A percentile compares a stretch with the other conserved stretches of the same genome.
These are phyloP conservation scores for Globisporangium iwayamae DNA, from an alignment of 352 stramenopile genomes.

Conservation along the genomic window DNA sequence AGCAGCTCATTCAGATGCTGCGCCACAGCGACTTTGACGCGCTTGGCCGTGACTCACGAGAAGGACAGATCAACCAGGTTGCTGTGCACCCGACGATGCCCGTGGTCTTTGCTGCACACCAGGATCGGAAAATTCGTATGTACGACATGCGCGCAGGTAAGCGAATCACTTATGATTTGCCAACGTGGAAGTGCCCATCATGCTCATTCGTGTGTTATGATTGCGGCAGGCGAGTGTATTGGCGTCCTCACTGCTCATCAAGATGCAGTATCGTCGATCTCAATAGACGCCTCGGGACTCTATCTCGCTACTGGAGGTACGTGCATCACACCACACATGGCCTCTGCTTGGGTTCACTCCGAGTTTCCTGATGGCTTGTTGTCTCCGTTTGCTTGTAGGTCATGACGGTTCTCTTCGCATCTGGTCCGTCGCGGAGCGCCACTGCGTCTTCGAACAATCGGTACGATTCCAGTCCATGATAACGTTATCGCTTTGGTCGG, in stretches of 20 bases:
- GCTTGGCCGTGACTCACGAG: conserved; percentile 39
- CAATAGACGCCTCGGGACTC: conserved; percentile 70
- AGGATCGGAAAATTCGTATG: conserved; percentile 81
- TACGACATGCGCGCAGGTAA: conserved; percentile 82
- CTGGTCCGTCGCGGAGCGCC: conserved; percentile 76
- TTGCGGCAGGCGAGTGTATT: conserved; percentile 62
- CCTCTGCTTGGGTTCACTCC: background rate
- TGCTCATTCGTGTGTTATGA: background rate
- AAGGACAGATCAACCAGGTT: conserved; percentile 78
- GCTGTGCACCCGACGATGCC: conserved; percentile 81
- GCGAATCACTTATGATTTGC: background rate
- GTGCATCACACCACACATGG: background rate
- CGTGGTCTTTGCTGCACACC: conserved; percentile 73
- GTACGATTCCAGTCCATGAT: conserved; percentile 21
- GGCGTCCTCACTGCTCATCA: conserved; percentile 74
- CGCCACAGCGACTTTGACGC: conserved; percentile 65
- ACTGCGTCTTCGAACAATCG: conserved; percentile 85
- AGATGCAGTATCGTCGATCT: conserved; percentile 76
- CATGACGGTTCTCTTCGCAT: conserved; percentile 83
- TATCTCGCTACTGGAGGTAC: conserved; percentile 74
- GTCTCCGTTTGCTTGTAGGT: conserved; percentile 24
- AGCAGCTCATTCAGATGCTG: conserved; percentile 74
- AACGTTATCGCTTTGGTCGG: background rate
- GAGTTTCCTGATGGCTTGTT: too few species aligned
- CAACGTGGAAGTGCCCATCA: background rate